These are phyloP conservation scores for Ganoderma leucocontextum DNA, from an alignment of 1,284 basidiomycete genomes.

Conservation along the genomic window DNA sequence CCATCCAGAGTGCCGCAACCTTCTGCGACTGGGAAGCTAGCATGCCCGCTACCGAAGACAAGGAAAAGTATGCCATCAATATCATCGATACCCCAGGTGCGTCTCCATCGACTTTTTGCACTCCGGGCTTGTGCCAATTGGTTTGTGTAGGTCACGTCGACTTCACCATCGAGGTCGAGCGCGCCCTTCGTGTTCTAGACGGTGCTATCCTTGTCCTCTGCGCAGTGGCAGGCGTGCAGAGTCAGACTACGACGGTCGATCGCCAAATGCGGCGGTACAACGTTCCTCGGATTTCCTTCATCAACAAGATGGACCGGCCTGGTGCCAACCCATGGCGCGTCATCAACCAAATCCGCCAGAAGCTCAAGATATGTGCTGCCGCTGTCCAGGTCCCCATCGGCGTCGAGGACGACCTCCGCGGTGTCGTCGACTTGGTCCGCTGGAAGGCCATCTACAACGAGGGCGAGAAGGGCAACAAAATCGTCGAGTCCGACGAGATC, in stretches of 20 bases:
- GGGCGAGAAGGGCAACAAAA: constrained; percentile 89
- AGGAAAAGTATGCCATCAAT: constrained; percentile 92
- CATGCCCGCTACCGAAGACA: constrained; percentile 67
- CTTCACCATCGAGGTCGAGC: constrained; percentile 99
- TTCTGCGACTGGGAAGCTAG: constrained; percentile 96
- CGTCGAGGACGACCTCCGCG: constrained; percentile 86
- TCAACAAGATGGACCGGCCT: constrained; percentile 99
- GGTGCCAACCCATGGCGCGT: constrained; percentile 98
- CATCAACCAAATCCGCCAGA: constrained; percentile 90
- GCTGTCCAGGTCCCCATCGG: constrained; percentile 98
- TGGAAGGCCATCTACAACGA: constrained; percentile 97
- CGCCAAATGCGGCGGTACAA: constrained; percentile 98
- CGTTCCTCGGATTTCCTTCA: constrained; percentile 95
- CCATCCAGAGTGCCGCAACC: constrained; percentile 98
- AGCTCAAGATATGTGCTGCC: constrained; percentile 92
- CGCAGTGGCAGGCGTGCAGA: constrained; percentile 95
- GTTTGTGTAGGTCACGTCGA: constrained; percentile 87
- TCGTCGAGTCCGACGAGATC: constrained; percentile 91
- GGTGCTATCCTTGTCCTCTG: constrained; percentile 97
- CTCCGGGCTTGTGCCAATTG: constrained; percentile 10
- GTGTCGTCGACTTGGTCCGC: constrained; percentile 93
- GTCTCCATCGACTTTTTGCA: constrained; percentile 16
- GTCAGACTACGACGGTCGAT: constrained; percentile 99
- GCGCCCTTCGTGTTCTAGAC: constrained; percentile 95
- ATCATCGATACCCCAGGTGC: constrained; percentile 98